A percentile compares a stretch with the other conserved stretches of the same genome.
phyloP scores from a whole-genome alignment of 805 yeast species.

The Saturnispora dispora region DNA sequence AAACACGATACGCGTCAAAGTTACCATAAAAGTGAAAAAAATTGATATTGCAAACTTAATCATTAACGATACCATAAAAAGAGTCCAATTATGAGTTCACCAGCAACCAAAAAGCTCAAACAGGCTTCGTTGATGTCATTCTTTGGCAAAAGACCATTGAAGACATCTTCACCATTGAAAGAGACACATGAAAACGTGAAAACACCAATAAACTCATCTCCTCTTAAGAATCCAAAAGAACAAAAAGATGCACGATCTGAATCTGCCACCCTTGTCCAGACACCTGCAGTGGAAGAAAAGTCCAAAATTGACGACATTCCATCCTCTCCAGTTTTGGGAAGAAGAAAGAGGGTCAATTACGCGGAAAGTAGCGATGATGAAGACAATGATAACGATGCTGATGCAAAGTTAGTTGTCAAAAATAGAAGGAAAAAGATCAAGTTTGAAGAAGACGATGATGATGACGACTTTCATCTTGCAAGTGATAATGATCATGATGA shows the following conservation, averaged over 20 bases:
- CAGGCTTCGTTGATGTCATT: slow-evolving; percentile 28
- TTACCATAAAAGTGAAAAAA: not conserved
- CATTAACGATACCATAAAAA: not conserved
- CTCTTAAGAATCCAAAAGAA: not conserved
- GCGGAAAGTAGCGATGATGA: slow-evolving; percentile 15
- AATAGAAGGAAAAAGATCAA: slow-evolving; percentile 10
- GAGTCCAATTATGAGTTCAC: slow-evolving; percentile 7
- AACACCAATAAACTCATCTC: slow-evolving; percentile 1
- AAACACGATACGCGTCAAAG: not conserved
- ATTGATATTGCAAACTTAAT: not conserved
- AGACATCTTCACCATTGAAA: not conserved
- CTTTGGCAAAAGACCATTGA: slow-evolving; percentile 13
- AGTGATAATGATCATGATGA: slow-evolving; percentile 19
- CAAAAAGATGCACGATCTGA: not conserved
- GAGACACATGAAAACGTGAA: not conserved
- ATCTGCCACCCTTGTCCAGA: not conserved
- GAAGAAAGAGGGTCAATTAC: slow-evolving; percentile 14
- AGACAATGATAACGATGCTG: slow-evolving; percentile 16
- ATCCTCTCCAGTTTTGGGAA: slow-evolving; percentile 16
- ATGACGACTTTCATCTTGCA: slow-evolving; percentile 16
- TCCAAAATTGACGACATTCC: slow-evolving; percentile 9
- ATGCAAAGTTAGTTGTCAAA: slow-evolving; percentile 2
- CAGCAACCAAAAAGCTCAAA: slow-evolving; percentile 15
- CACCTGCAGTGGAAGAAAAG: slow-evolving; percentile 11
- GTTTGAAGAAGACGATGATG: slow-evolving; percentile 16